Conservation (phyloP, 352 stramenopile genomes). For the Phytophthora idaei region DNA sequence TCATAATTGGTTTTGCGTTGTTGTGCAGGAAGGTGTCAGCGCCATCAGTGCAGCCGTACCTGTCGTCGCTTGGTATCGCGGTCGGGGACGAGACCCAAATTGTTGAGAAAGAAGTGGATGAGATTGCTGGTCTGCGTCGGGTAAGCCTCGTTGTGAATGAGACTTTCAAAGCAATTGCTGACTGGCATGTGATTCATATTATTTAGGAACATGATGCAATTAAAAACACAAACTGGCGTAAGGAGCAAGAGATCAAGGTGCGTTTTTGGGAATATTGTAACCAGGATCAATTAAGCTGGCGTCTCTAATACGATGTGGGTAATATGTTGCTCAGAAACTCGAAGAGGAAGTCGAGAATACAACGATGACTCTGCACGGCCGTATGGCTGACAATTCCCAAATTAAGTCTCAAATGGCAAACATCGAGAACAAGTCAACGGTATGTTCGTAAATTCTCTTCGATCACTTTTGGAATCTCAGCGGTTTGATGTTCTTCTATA, state of each 20-base stretch:
- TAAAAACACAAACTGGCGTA: constrained; percentile 70
- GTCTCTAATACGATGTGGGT: background rate
- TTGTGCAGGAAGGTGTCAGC: constrained; percentile 60
- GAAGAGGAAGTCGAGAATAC: constrained; percentile 84
- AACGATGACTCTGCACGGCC: constrained; percentile 67
- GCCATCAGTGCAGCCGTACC: constrained; percentile 71
- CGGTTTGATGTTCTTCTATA: constrained; percentile 21
- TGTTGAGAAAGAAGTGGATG: constrained; percentile 81
- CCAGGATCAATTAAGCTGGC: background rate
- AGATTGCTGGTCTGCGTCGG: constrained; percentile 66
- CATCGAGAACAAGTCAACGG: constrained; percentile 80
- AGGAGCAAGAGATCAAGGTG: constrained; percentile 77
- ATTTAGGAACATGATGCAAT: constrained; percentile 66
- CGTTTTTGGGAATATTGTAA: background rate
- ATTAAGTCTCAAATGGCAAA: constrained; percentile 65
- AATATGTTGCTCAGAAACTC: constrained; percentile 44
- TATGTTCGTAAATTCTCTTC: constrained; percentile 19
- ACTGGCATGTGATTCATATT: background rate
- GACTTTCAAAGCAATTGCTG: background rate
- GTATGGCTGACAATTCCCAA: constrained; percentile 59
- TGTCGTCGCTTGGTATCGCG: constrained; percentile 73
- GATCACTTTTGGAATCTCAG: background rate
- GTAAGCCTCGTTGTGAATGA: constrained; percentile 29
- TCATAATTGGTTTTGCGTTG: constrained; percentile 5
- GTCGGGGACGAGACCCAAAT: constrained; percentile 82